Conservation (phyloP, 2,329 filamentous ascomycete genomes). For the Colletotrichum liaoningense region DNA sequence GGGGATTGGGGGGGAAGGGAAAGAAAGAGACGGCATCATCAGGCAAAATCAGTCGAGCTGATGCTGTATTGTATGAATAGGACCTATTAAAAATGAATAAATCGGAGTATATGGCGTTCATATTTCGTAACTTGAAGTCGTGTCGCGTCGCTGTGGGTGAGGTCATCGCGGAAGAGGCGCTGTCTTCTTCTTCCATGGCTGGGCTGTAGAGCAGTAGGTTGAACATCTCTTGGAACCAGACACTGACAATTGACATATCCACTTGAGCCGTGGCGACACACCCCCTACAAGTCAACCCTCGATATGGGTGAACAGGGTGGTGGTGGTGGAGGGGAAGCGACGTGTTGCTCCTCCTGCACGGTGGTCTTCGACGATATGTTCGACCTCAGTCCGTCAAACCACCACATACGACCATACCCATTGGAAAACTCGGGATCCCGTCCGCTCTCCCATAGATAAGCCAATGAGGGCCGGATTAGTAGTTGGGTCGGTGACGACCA, state of each 20-base stretch:
- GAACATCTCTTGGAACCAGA: neutral
- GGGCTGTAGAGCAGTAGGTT: neutral
- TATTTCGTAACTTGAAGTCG: neutral
- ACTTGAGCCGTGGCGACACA: too few relatives aligned
- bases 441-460: too few relatives aligned
- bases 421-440: too few relatives aligned
- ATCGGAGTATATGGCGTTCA: conserved; percentile 25
- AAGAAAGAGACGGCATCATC: conserved; percentile 11
- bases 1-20: conserved; percentile 14
- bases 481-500: too few relatives aligned
- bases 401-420: too few relatives aligned
- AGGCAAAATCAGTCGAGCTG: neutral
- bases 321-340: too few relatives aligned
- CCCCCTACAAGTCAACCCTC: neutral
- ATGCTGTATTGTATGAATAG: conserved; percentile 30
- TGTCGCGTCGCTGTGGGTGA: neutral
- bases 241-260: too few relatives aligned
- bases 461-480: too few relatives aligned
- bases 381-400: too few relatives aligned
- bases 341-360: too few relatives aligned
- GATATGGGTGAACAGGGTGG: too few relatives aligned
- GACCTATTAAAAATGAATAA: conserved; percentile 17
- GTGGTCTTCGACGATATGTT: too few relatives aligned
- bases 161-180: neutral
- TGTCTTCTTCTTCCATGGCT: neutral